Base-by-base conservation (phyloP, 2,329 filamentous ascomycete species). In the Sporothrix brunneoviolacea region DNA sequence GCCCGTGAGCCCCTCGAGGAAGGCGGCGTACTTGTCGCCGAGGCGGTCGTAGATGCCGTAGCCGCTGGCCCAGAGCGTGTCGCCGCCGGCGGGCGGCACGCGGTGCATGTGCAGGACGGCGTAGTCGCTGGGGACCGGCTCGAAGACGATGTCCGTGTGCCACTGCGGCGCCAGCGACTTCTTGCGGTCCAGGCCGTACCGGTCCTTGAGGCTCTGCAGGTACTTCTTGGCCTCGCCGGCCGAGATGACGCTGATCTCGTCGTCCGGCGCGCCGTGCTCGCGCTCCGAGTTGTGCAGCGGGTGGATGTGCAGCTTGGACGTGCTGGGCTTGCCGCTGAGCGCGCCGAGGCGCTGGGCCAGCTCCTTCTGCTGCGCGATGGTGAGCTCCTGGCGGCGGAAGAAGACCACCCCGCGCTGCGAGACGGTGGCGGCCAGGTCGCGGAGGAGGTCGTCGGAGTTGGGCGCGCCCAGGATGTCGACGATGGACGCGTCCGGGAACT, bases 391-490 rank as follows among this genome's bases (percentile, higher is more conserved):
- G 39, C 70, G 69, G 40, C 74, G 71, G 63, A 77, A 76, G 63
- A 78, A 77, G 16, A 77, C 70, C 0, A 79, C 74, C 1, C 75
- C 74, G 7, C 74, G 68, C 54, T 75, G 69, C 2, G 73, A 77
- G 43, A 77, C 74, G 74, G 38, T 50, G 37, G 65, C 60, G 44
- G 62, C 64, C 4, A 66, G 55, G 43, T 66, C 64, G 10, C 62
- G 58, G 18, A 65, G 57, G 55, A 63, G 62, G 19, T 40, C 48
- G 55, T 65, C 62, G 38, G 65, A 62, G 24, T 60, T 57, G 10
- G 27, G 27, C 7, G 6, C 30, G 4, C 9, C 30, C 7, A 65
- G 55, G 21, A 65, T 63, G 16, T 62, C 58, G 42, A 54, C 62
- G 33, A 75, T 58, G 47, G 66, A 70, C 3, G 67, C 65, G 13